Evolutionary conservation across 306 rosid species (phyloP), one percentile per base, ranked within the genome.

Genomic region (Quercus mongolica): DNA sequence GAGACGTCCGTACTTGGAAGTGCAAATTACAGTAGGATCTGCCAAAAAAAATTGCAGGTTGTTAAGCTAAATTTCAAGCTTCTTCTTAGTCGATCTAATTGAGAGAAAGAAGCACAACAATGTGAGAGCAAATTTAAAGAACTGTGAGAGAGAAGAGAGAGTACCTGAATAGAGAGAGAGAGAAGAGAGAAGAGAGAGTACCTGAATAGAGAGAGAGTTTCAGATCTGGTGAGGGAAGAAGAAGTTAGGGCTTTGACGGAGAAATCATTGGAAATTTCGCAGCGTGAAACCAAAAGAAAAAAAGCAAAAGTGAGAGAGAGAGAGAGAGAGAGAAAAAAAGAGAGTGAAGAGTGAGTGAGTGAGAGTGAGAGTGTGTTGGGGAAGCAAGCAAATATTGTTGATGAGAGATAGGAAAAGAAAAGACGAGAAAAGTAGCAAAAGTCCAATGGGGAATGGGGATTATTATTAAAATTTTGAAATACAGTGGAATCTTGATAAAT

Each of bases 181-280:
- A 23, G 25, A 23, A 23, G 25, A 23, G 25, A 23, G 25, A 23
- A 3, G 15, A 35, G 76, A 20, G 30, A 6, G 51, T 73, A 76
- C 81, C 76, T 59, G 72, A 41, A 74, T 73, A 69, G 80, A 31
- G 87, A 71, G 46, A 41, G 46, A 8, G 46, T 12, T 6, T 46
- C 70, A 88, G 95, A 94, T 90, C 97, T 87, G 82, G 56, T 21
- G 17, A 69, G 75, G 23, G 74, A 58, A 72, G 84, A 73, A 78
- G 78, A 41, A 20, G 76, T 65, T 79, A 51, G 78, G 82, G 81
- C 82, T 38, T 59, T 61, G 92, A 85, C 75, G 68, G 78, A 68
- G 62, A 35, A 81, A 70, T 77, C 65, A 59, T 55, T 44, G 86
- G 79, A 75, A 71, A 41, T 69, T 87, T 78, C 67, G 78, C 80